Conservation (phyloP, 805 yeast genomes). For the Schwanniomyces yamadae region DNA sequence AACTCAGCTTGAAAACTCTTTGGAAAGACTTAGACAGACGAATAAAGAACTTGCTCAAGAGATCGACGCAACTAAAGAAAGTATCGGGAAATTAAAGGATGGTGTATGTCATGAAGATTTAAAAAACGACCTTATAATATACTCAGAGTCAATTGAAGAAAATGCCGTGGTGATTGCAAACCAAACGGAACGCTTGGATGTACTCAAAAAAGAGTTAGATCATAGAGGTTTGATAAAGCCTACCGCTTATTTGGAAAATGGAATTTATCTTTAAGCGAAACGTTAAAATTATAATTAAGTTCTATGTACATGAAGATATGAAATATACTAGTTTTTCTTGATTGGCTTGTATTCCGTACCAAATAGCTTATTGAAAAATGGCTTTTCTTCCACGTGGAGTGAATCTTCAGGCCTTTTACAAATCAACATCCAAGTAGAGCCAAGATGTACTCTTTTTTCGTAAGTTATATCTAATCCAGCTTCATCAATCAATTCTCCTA, state of each 20-base stretch:
- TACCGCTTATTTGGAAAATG: constrained; percentile 6
- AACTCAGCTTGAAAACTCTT: constrained; percentile 34
- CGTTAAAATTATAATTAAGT: constrained; percentile 5
- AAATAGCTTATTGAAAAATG: constrained; percentile 40
- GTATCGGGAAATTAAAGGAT: constrained; percentile 12
- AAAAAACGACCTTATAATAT: constrained; percentile 49
- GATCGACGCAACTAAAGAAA: constrained; percentile 21
- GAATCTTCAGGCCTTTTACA: constrained; percentile 74
- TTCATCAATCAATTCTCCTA: constrained; percentile 79
- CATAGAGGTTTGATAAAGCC: constrained; percentile 31
- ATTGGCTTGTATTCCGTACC: constrained; percentile 34
- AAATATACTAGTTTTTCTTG: constrained; percentile 15
- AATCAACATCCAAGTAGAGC: constrained; percentile 86
- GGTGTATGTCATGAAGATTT: constrained; percentile 24
- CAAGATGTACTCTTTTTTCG: constrained; percentile 80
- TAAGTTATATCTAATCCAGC: constrained; percentile 82
- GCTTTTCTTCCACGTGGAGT: constrained; percentile 42
- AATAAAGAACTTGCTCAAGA: constrained; percentile 48
- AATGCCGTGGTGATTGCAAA: constrained; percentile 54
- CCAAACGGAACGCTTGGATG: constrained; percentile 46
- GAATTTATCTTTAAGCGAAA: constrained; percentile 18
- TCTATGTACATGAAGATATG: constrained; percentile 7
- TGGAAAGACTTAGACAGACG: constrained; percentile 50
- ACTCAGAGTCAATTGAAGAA: constrained; percentile 54
- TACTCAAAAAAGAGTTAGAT: constrained; percentile 47